Evolutionary conservation across 139 green algal species (phyloP), one percentile per base, ranked within the genome.

Genomic region (Chlamydomonas schloesseri): DNA sequence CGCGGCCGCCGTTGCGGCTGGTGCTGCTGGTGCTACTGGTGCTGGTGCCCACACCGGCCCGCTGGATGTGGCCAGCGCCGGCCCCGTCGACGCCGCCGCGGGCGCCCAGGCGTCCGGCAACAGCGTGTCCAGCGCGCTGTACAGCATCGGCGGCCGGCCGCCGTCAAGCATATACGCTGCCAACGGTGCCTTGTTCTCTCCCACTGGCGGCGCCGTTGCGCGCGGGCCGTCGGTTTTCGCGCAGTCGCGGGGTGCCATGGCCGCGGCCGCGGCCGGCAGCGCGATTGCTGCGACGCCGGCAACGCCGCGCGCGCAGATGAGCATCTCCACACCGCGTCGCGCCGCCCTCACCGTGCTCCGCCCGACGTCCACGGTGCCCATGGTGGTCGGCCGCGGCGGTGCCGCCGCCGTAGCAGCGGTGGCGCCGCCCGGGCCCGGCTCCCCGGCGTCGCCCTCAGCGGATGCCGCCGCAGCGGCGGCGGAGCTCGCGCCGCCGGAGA

Each of bases 221-320:
- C 72, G 72, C 46, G n/a, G n/a, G 42, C 37, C 71, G 4, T 77
- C 71, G 24, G 42, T 77, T 24, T 77, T 77, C 36, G 71, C 71
- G 42, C 42, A 62, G 71, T 42, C 37, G 26, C 37, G 26, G 42
- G 42, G 24, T 11, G 42, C 71, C 37, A 29, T 8, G 24, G 26
- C 17, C 3, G 8, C 13, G 8, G 26, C 42, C 1, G 13, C n/a
- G 42, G 23, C n/a, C n/a, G n/a, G 24, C 26, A 4, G 11, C 62
- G 62, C 11, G 1, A 14, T 14, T 10, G 62, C 65, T 15, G 65
- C 69, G 69, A 33, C 36, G 36, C 36, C 69, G 11, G 18, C 42
- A 2, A 37, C 29, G 10, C 26, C 18, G 55, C 29, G 17, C 46
- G 29, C 47, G 28, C 17, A 24, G 29, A 64, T 65, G 72, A 26